Base-by-base conservation (phyloP, 2,329 filamentous ascomycete genomes). In the Pseudodiploospora longispora region DNA sequence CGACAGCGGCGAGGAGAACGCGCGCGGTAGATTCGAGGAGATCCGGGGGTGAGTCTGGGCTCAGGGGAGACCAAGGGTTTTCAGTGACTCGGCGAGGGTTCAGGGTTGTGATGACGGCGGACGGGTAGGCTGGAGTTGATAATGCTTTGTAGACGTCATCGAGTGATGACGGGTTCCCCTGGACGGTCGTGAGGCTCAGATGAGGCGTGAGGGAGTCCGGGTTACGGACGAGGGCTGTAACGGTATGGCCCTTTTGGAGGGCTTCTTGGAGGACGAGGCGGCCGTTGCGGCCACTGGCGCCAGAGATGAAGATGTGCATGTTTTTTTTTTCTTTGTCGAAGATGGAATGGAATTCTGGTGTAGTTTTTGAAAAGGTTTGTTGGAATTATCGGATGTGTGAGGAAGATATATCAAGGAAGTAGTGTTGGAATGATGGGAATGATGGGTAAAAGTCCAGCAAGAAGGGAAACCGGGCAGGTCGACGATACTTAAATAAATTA, bases 21-120 rank as follows among this genome's bases (percentile, higher is more conserved):
- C 54, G 55, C 10, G 67, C 61, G 10, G 65, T 61, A 44, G 70
- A 64, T 2, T 67, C 64, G 62, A 78, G 71, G n/a, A 77, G 58
- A 3, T 66, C 60, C 1, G 62, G 61, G 0, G 71, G 67, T 0
- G 65, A 61, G 10, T 69, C 62, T 2, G 66, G 59, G 10, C 46
- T 41, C 1, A 54, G 42, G 3, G 65, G 59, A 1, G 73, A 58
- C 52, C 77, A 76, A 4, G 70, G 75, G 33, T 60, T 71, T 43
- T 72, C 70, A 27, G 59, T 64, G 6, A 58, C 59, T 31, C 73
- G 67, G 5, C 65, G 63, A 1, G 72, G 67, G 47, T 65, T 70
- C 9, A 80, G 68, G 0, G 76, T 70, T 19, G 72, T 60, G 33
- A 78, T 58, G 27, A 78, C 60, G 5, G 66, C 69, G 37, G 63